phyloP scores from a whole-genome alignment of 208 protist genomes.

The Acanthamoeba castellanii region DNA sequence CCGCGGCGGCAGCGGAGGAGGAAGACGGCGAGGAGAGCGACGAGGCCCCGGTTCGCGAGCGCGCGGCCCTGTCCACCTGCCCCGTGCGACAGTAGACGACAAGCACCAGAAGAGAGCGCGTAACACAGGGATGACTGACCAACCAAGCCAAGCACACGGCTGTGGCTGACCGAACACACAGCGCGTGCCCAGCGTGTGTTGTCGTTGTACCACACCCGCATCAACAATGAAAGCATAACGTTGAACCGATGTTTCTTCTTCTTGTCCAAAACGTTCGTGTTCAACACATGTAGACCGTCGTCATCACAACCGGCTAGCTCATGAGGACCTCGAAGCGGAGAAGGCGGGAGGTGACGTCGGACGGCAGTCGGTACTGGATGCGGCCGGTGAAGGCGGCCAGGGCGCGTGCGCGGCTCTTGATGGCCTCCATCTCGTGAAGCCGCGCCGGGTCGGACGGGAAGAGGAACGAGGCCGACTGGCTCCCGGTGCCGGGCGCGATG shows the following conservation, averaged over 20 bases:
- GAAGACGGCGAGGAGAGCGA: slow-evolving; percentile 21
- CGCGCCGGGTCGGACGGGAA: neutral
- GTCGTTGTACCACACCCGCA: no score
- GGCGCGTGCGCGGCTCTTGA: neutral
- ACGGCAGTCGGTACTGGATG: slow-evolving; percentile 48
- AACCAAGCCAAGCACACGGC: no score
- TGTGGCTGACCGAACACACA: no score
- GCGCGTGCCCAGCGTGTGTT: no score
- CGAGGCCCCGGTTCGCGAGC: neutral
- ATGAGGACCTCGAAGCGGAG: slow-evolving; percentile 11
- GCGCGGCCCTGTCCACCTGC: neutral
- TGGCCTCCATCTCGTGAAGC: neutral
- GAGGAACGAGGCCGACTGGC: neutral
- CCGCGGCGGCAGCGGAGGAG: neutral
- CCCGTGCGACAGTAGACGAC: neutral
- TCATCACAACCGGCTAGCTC: no score
- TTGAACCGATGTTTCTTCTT: no score
- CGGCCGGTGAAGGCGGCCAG: slow-evolving; percentile 26
- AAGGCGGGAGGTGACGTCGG: slow-evolving; percentile 35
- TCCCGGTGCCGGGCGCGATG: neutral
- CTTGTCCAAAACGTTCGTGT: no score
- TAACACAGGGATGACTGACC: no score
- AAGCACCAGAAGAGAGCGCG: no score
- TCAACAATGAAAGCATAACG: no score
- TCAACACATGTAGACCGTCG: no score